Base-by-base conservation (phyloP, 2,329 filamentous ascomycete species). In the Coniochaeta hoffmannii region DNA sequence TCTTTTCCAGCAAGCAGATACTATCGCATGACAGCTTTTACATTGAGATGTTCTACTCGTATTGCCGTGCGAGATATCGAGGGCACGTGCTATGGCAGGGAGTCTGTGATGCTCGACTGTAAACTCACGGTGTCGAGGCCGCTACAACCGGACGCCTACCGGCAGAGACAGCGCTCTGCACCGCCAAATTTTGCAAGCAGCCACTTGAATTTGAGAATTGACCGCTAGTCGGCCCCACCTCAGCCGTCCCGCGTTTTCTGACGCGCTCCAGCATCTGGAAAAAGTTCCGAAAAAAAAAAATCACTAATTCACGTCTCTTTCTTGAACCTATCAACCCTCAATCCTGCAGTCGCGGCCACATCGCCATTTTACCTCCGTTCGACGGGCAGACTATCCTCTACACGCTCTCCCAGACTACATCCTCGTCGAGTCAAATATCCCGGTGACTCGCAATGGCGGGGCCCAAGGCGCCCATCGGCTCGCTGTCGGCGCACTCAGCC, bases 381-480 rank as follows among this genome's bases (percentile, higher is more conserved):
- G 9, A 22, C 24, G 4, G 2, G 2, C 41, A 14, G 15, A 6
- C 8, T 4, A 24, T 14, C 41, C 12, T 28, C 14, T n/a, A 28
- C 24, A 15, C 9, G 5, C 3, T 28, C 11, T 3, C 19, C 10
- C 12, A 15, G 26, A 2, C 3, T 26, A 46, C 41, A 46, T 2
- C 10, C 8, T 32, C 28, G 19, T 32, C 30, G 11, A 51, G 8
- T 51, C 30, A 19, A 34, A 19, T 12, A n/a, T 19, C 10, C 28
- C 10, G 15, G 31, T 51, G 58, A 50, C 15, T 46, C 15, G 36
- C 52, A 31, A 66, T 66, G 64, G 58, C 63, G 53, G 63, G 63
- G 58, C 63, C 66, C 10, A 61, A 64, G 51, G 65, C 63, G 56
- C 64, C 63, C 53, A 59, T 68, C 46, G 66, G 65, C 55, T 65